Evolutionary conservation across 768 basidiomycete genomes (phyloP), one percentile per base, ranked within the genome.

Genomic region (Amanita polypyramis): DNA sequence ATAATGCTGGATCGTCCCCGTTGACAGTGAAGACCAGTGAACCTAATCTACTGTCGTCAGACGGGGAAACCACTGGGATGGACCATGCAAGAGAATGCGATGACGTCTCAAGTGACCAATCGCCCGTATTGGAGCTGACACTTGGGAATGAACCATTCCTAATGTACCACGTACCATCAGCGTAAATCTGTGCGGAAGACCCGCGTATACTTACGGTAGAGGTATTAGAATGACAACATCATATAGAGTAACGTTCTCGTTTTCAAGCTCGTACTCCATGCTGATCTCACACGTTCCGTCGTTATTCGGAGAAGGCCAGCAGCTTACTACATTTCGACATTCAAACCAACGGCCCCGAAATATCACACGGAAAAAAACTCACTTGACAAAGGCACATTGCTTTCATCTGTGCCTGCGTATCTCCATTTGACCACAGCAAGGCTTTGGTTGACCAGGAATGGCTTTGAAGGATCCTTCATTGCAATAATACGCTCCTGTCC

Each of bases 251-350:
- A 97, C 66, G 41, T 74, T 75, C 53, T 85, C 76, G 53, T 91
- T 87, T 61, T 95, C 92, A 39, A 98, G 83, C 62, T 98, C 94
- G 60, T 96, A 97, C 65, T 97, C 96, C 53, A 98, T 89, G 65
- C 88, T 94, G 51, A 98, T 89, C 54, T 95, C 92, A 55, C 83
- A 87, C 1, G 84, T 85, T n/a, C 92, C 92, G 52, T 91, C 85
- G 56, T 89, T 90, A 33, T 87, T 82, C 5, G 89, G 85, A 10
- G 91, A 83, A 10, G 94, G 96, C 94, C 94, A 98, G 66, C 91
- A 94, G 60, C 91, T 99, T 62, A 99, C 94, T 93, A 54, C 25
- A 8, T 29, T n/a, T 2, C n/a, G 20, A 14, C 11, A 27, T 12
- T 41, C 20, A n/a, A n/a, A 15, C 12, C 19, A 39, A 55, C n/a